Base-by-base conservation (phyloP, 768 basidiomycete species). In the Collybia sp. region DNA sequence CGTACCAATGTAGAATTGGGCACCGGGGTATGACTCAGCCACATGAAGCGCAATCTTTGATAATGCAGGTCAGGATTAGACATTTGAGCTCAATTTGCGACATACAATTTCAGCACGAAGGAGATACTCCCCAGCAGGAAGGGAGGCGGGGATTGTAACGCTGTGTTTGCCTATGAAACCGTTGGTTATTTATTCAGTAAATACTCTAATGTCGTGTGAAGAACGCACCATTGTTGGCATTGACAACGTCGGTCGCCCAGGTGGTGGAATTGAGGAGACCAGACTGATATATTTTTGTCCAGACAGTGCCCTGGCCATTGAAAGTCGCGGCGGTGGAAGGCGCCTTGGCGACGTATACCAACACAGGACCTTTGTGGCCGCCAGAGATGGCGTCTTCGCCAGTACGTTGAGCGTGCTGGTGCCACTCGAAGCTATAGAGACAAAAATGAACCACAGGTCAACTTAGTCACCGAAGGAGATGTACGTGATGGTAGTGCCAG, bases 221-320 rank as follows among this genome's bases (percentile, higher is more conserved):
- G 18, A 1, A 36, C 62, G 20, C 47, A 66, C 75, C 75, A 40
- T 48, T 47, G 52, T 68, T 72, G 33, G 73, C 44, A 44, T 77
- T 76, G 32, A 77, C 75, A 43, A 77, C 60, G 52, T 77, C 75
- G 6, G 74, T 72, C 3, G 75, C 75, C 76, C 76, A 77, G 37
- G 64, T 56, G n/a, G 57, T 56, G 4, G 70, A 50, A 48, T 68
- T 64, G 35, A 76, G 45, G 20, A 77, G 65, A 17, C 75, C 73
- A 20, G 72, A 73, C 4, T 70, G 66, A 55, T 76, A 77, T 33
- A 78, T 72, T 65, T 76, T 78, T 20, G 75, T 77, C 75, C 76
- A 78, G 16, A 78, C 74, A 12, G 70, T 47, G 25, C 75, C 76
- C 47, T 72, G 70, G 2, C 75, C 75, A 45, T 76, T 51, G 55